Base-by-base conservation (phyloP, 805 yeast species). In the Lipomyces lipofer region DNA sequence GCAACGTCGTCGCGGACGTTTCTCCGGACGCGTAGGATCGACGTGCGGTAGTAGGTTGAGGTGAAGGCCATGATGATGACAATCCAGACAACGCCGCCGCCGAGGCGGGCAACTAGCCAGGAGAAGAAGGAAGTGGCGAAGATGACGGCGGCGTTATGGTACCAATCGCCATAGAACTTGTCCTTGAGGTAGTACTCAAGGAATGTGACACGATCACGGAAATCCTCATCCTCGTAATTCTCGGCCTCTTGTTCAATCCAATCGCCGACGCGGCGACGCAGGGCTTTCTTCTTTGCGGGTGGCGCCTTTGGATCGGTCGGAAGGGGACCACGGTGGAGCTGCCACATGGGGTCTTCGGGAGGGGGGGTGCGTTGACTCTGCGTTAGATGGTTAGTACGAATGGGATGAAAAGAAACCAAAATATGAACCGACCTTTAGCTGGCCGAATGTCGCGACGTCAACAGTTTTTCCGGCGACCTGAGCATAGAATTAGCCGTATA, bases 161-260 rank as follows among this genome's bases (percentile, higher is more conserved):
- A 94, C 99, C 99, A 94, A 67, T 94, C 98, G 49, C 99, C 99
- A 64, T 86, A 88, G 13, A 82, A 79, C 33, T 72, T 75, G 27
- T 88, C 85, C 6, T 95, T 95, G 50, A 94, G 72, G 64, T 84
- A 80, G 54, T 80, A 77, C 65, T 90, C 97, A 54, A 91, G 73
- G 32, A 86, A 65, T 0, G 97, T 88, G 19, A 89, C 83, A 22
- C 80, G 78, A 22, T 53, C 51, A 28, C 60, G 57, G 38, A 56
- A 29, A 29, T 56, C 60, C 30, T 52, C 57, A 24, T 52, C 54
- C 12, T 38, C 54, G 43, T 45, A 49, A 32, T 35, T 39, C 33
- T 49, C 52, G 25, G 42, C 43, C 12, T 43, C 33, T 10, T 52
- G 29, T 29, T 52, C 60, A 43, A 56, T 43, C 53, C 52, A 56